Percentiles rank a stretch among this genome's conserved stretches.
phyloP scores from a whole-genome alignment of 2,329 filamentous ascomycete species.

The Coniochaeta pulveracea region DNA sequence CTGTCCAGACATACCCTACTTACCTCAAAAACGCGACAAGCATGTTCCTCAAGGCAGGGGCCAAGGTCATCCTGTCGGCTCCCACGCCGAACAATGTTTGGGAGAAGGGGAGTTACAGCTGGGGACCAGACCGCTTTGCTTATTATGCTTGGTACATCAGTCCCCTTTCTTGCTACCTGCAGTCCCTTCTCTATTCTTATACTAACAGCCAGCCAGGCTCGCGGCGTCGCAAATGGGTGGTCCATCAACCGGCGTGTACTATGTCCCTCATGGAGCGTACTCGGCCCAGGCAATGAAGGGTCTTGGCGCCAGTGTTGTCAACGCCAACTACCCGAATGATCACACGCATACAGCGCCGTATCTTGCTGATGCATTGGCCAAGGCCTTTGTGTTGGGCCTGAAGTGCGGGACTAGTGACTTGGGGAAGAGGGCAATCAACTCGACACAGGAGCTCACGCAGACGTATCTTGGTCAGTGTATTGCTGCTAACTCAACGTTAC shows the following conservation, averaged over 20 bases:
- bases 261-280: slow-evolving; percentile 34
- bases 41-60: slow-evolving; percentile 36
- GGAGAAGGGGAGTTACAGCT: slow-evolving; percentile 39
- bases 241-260: slow-evolving; percentile 46
- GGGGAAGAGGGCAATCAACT: too few species aligned
- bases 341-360: slow-evolving; percentile 48
- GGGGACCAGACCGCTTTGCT: slow-evolving; percentile 41
- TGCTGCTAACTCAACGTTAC: too few species aligned
- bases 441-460: too few species aligned
- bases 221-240: slow-evolving; percentile 32
- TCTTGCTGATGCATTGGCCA: slow-evolving; percentile 40
- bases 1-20: slow-evolving; percentile 18
- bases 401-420: too few species aligned
- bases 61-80: slow-evolving; percentile 44
- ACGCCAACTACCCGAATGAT: slow-evolving; percentile 41
- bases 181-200: too few species aligned
- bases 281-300: too few species aligned
- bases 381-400: slow-evolving; percentile 48
- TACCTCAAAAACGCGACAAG: slow-evolving; percentile 20
- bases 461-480: too few species aligned
- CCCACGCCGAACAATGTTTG: slow-evolving; percentile 53
- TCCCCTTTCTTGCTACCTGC: too few species aligned
- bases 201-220: too few species aligned
- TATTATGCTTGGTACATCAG: too few species aligned
- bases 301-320: slow-evolving; percentile 33